These are phyloP conservation scores for Ulota crispa DNA, from an alignment of 225 moss, liverwort and hornwort genomes.

Conservation along the genomic window DNA sequence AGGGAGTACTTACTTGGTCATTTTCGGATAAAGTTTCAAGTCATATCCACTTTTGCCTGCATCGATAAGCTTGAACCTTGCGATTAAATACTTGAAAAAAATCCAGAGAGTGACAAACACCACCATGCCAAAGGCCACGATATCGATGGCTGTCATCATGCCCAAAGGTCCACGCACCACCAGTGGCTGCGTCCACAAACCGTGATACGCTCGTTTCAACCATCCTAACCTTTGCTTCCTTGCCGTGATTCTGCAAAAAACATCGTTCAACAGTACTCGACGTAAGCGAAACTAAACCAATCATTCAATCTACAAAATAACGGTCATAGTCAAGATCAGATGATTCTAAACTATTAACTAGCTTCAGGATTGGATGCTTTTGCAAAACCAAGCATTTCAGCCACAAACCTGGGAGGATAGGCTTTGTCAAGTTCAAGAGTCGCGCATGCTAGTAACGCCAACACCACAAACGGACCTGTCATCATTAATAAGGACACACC, in stretches of 20 bases:
- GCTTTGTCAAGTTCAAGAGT: constrained; percentile 32
- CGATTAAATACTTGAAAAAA: constrained; percentile 15
- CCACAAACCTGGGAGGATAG: constrained; percentile 20
- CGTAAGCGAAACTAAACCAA: neutral
- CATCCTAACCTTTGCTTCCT: constrained; percentile 13
- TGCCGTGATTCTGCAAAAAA: constrained; percentile 4
- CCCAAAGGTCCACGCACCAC: constrained; percentile 34
- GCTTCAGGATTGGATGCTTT: neutral
- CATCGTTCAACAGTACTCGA: neutral
- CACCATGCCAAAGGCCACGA: constrained; percentile 25
- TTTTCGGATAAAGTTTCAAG: neutral
- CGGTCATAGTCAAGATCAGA: neutral
- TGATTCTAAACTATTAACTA: no score
- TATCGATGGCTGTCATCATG: constrained; percentile 31
- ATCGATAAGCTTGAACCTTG: constrained; percentile 19
- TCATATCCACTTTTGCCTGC: neutral
- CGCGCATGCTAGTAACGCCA: constrained; percentile 26
- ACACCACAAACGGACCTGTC: constrained; percentile 10
- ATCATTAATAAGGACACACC: neutral
- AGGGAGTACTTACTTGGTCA: constrained; percentile 8
- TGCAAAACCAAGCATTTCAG: fast-evolving
- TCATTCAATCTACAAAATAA: neutral
- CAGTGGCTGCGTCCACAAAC: constrained; percentile 33
- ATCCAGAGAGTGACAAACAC: constrained; percentile 28
- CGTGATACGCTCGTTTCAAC: constrained; percentile 22